Conservation (phyloP, 768 basidiomycete species). For the Roridomyces roridus region DNA sequence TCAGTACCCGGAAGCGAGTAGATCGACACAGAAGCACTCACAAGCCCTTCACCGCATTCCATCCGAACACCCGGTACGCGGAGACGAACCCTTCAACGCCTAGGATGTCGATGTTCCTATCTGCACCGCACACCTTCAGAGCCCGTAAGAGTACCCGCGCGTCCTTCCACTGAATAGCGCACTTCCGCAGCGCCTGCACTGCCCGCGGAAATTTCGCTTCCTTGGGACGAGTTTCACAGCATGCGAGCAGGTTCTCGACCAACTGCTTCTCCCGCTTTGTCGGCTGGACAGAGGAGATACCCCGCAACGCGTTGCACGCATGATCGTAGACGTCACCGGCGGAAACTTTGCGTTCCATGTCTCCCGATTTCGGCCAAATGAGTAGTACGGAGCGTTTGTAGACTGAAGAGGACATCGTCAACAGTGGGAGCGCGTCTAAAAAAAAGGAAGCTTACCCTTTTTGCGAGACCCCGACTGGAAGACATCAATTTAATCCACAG, state of each 20-base stretch:
- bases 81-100: conserved; percentile 25
- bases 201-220: background rate
- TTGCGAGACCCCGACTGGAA: too few relatives aligned
- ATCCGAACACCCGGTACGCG: conserved; percentile 26
- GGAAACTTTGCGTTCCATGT: background rate
- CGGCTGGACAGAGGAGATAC: conserved; percentile 14
- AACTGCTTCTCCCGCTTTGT: conserved; percentile 16
- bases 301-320: conserved; percentile 7
- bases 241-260: background rate
- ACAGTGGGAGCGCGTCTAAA: background rate
- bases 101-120: conserved; percentile 13
- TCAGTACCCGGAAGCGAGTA: background rate
- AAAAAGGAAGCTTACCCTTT: background rate
- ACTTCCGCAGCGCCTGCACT: conserved; percentile 20
- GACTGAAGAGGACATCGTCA: background rate
- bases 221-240: conserved; percentile 7
- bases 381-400: conserved; percentile 19
- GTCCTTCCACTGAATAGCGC: conserved; percentile 25
- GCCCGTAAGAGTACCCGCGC: conserved; percentile 11
- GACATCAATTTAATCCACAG: background rate
- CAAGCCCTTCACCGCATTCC: conserved; percentile 20
- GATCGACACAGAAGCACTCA: background rate
- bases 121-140: conserved; percentile 15
- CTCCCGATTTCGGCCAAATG: conserved; percentile 13
- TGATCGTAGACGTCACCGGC: conserved; percentile 23